Base-by-base conservation (phyloP, 345 rosid genomes). In the Boechera retrofracta region DNA sequence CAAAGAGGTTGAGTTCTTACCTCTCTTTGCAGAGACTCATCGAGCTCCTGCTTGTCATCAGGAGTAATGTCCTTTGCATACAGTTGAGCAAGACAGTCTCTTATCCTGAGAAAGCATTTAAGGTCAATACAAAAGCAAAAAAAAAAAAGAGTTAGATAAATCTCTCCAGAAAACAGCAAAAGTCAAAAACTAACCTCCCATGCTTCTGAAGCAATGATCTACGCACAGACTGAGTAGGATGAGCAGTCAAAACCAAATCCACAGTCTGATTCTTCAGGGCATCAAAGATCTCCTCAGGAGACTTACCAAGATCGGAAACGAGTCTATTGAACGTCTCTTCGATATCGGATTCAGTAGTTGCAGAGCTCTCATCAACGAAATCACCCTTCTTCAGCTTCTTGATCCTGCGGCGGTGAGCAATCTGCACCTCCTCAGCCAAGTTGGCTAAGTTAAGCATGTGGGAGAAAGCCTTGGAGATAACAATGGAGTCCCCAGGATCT, bases 381-480 rank as follows among this genome's bases (percentile, higher is more conserved):
- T 92, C 97, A 63, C 99, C 96, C 68, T 88, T 95, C 81, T 91
- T 92, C 65, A 88, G 72, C 85, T 88, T 86, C 82, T 87, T 90
- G 81, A 86, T 89, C 81, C 96, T 83, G 48, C 98, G 84, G 2
- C 97, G 89, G 75, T 87, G 39, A 66, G 98, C 99, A 77, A 95
- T 91, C 86, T 95, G 99, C 32, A 95, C 97, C 77, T 92, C 99
- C 85, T 94, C 99, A 4, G 98, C 99, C 82, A 95, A 85, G 81
- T 95, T 95, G 57, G 98, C 99, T 85, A 95, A 80, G 85, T 87
- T 95, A 77, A 95, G 99, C 99, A 95, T 95, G 83, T 92, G 91
- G 15, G 97, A 82, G 85, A 94, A 94, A 49, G 98, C 79, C 76
- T 94, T 94, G 24, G 98, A 82, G 82, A 94, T 36, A 51, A 94